A percentile compares a stretch with the other conserved stretches of the same genome.
Evolutionary conservation across 2,329 filamentous ascomycete genomes (phyloP).

Genomic region (Phaeomoniella chlamydospora): DNA sequence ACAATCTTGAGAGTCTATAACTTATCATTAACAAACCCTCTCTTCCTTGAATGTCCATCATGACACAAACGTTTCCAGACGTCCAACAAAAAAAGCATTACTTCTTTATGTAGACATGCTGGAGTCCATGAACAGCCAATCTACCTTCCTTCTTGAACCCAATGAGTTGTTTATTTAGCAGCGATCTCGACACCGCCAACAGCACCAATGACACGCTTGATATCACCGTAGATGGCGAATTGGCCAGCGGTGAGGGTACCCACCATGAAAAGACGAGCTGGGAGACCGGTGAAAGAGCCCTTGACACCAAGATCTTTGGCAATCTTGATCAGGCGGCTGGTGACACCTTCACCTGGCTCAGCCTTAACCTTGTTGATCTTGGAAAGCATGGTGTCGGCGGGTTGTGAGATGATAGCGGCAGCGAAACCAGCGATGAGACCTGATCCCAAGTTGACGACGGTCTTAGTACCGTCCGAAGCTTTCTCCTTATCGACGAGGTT

Average conservation of each 20-base stretch:
- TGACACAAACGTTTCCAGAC: background rate
- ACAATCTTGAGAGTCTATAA: background rate
- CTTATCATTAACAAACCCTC: no score
- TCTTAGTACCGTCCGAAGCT: conserved; percentile 56
- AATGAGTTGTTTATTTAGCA: conserved; percentile 21
- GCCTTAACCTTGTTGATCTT: conserved; percentile 96
- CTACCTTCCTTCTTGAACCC: background rate
- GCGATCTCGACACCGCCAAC: conserved; percentile 62
- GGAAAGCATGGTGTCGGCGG: conserved; percentile 83
- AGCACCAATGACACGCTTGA: conserved; percentile 40
- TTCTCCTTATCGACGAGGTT: conserved; percentile 53
- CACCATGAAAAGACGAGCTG: conserved; percentile 63
- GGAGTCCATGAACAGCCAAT: background rate
- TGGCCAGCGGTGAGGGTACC: conserved; percentile 65
- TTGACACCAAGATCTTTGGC: conserved; percentile 68
- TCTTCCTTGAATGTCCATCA: no score
- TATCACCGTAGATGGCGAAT: conserved; percentile 76
- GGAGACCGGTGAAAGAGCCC: conserved; percentile 68
- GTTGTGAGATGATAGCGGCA: conserved; percentile 74
- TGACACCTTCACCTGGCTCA: conserved; percentile 70
- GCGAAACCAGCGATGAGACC: conserved; percentile 80
- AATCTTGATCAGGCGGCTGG: conserved; percentile 73
- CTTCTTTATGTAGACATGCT: background rate
- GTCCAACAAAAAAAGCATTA: background rate
- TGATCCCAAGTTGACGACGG: conserved; percentile 68